Evolutionary conservation across 106 monocot species (phyloP).

Genomic region (Acorus gramineus): DNA sequence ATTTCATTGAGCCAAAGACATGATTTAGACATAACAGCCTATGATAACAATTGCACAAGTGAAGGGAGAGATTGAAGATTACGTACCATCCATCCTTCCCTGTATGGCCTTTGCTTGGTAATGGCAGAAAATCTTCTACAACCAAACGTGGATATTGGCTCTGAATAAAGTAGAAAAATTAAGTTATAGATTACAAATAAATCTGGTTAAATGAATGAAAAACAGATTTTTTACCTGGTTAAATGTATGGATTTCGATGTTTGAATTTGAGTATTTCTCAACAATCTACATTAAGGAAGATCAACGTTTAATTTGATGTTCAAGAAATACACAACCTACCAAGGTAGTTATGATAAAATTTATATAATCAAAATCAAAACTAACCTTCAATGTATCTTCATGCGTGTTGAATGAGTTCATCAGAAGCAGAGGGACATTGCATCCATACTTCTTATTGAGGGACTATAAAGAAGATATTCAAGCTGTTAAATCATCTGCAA

Average conservation of each 20-base stretch:
- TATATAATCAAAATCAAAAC: not conserved
- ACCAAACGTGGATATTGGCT: conserved; percentile 92
- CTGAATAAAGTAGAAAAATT: conserved; percentile 14
- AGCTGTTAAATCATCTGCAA: not conserved
- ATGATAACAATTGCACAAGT: no score
- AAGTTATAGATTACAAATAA: not conserved
- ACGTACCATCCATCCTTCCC: conserved; percentile 90
- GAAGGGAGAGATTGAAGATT: not conserved
- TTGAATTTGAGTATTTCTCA: conserved; percentile 81
- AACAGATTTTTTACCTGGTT: conserved; percentile 54
- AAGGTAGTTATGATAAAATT: not conserved
- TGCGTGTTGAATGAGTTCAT: conserved; percentile 99
- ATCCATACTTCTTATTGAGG: conserved; percentile 86
- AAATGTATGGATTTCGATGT: conserved; percentile 88
- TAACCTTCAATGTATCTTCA: conserved; percentile 86
- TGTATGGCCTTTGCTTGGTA: conserved; percentile 56
- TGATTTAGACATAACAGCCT: no score
- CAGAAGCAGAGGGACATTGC: conserved; percentile 85
- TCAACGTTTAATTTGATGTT: conserved; percentile 8
- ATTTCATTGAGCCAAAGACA: no score
- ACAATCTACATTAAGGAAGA: conserved; percentile 54
- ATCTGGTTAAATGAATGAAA: not conserved
- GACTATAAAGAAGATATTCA: conserved; percentile 23
- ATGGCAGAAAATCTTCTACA: conserved; percentile 66
- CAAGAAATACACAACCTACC: not conserved